Evolutionary conservation across 2,329 filamentous ascomycete species (phyloP).

Genomic region (Cladophialophora bantiana): DNA sequence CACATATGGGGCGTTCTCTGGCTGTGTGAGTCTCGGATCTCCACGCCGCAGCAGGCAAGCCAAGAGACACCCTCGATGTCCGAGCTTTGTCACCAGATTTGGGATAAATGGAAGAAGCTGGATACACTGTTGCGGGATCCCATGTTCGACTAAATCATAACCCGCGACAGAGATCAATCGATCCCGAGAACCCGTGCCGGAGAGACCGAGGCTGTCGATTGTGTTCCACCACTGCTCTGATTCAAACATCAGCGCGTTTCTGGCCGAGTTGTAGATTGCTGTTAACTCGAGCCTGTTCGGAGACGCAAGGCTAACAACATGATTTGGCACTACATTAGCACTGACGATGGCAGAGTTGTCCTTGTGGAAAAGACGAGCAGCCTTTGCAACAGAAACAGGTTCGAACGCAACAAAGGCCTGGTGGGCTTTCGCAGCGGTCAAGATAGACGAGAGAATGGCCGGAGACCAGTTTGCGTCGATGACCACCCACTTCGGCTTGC

Average conservation of each 20-base stretch:
- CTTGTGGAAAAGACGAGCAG: constrained; percentile 68
- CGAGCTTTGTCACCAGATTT: constrained; percentile 83
- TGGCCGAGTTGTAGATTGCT: constrained; percentile 77
- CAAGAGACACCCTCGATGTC: constrained; percentile 75
- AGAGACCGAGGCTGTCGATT: constrained; percentile 80
- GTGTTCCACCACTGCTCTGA: constrained; percentile 76
- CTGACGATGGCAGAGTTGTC: constrained; percentile 44
- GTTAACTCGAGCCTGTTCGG: constrained; percentile 84
- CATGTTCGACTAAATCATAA: constrained; percentile 72
- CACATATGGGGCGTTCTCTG: constrained; percentile 72
- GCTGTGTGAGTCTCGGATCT: constrained; percentile 70
- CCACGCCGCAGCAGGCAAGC: constrained; percentile 72
- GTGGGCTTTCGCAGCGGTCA: constrained; percentile 65
- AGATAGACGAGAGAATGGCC: constrained; percentile 70
- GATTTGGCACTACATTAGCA: constrained; percentile 62
- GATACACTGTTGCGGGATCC: constrained; percentile 81
- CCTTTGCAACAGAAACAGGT: constrained; percentile 85
- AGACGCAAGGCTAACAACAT: constrained; percentile 75
- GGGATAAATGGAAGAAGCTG: constrained; percentile 90
- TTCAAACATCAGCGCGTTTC: constrained; percentile 71
- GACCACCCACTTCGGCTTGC: constrained; percentile 76
- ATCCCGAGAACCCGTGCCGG: constrained; percentile 71
- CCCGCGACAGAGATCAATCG: constrained; percentile 74
- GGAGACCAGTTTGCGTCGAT: constrained; percentile 87
- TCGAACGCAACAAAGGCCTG: constrained; percentile 76